These are phyloP conservation scores for Wickerhamomyces sp. DNA, from an alignment of 1,139 yeast genomes.

Conservation along the genomic window DNA sequence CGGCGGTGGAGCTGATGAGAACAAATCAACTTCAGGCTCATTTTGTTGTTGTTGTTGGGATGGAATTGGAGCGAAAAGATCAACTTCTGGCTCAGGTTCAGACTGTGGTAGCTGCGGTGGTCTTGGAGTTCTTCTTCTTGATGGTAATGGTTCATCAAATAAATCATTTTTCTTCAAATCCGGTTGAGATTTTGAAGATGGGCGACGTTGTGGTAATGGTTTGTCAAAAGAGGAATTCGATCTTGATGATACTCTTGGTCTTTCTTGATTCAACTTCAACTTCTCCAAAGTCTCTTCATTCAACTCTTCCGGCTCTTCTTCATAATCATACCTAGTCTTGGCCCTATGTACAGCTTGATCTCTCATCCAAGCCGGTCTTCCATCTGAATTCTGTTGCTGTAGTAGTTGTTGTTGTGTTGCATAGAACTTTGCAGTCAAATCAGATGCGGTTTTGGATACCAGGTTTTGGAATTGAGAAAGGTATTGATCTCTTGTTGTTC, in stretches of 20 bases:
- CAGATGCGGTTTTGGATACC: conserved; percentile 31
- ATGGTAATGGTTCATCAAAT: conserved; percentile 20
- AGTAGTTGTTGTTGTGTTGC: conserved; percentile 64
- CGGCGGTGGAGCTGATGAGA: conserved; percentile 3
- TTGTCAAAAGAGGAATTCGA: neutral
- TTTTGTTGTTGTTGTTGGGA: conserved; percentile 1
- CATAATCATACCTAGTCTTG: conserved; percentile 6
- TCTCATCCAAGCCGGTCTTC: conserved; percentile 78
- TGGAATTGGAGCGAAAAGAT: conserved; percentile 11
- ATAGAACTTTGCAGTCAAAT: conserved; percentile 57
- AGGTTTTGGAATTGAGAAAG: conserved; percentile 16
- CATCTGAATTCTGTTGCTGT: no score
- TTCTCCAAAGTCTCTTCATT: conserved; percentile 12
- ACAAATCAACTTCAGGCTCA: conserved; percentile 7
- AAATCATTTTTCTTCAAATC: conserved; percentile 9
- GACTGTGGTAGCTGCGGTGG: conserved; percentile 6
- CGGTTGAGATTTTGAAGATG: neutral
- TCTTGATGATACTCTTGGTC: neutral
- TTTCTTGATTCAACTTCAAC: conserved; percentile 3
- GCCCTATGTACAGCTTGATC: conserved; percentile 43
- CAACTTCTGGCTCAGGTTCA: conserved; percentile 12
- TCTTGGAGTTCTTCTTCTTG: no score
- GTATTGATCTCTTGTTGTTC: conserved; percentile 15
- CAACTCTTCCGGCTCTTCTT: conserved; percentile 21
- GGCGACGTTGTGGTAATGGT: neutral